Base-by-base conservation (phyloP, 371 early-diverging fungal species). In the Parasitella parasitica region DNA sequence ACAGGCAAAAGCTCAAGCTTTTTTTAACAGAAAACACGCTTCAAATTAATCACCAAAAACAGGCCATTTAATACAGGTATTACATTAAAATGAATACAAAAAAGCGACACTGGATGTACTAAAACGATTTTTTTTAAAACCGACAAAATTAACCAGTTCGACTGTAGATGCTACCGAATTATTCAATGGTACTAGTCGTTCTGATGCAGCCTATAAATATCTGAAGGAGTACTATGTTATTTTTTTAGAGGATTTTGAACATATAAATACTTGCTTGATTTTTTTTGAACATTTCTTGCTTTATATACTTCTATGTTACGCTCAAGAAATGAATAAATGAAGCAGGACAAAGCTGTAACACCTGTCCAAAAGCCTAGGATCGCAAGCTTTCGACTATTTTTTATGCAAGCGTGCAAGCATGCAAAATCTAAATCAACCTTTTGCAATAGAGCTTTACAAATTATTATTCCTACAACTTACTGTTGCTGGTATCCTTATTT, bases 161-260 rank as follows among this genome's bases (percentile, higher is more conserved):
- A n/a, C n/a, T n/a, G n/a, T n/a, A 64, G 93, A 94, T 66, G 91
- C 92, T 38, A 90, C 93, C 38, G 91, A 87, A 54, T 87, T 89
- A n/a, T 94, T 94, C 62, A 93, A 94, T 64, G 94, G 94, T 66
- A 90, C 94, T 55, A 90, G 90, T 35, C 94, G 94, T 80, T 89
- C 90, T 27, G 91, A 92, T 34, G 92, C 92, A 59, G 70, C 73
- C 24, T 73, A 75, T 64, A 70, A 72, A 28, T 70, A 67, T n/a
- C 60, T 77, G 51, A 55, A 66, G 27, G 67, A 74, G 55, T 76
- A 72, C 53, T 63, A 57, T 12, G 56, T 79, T 64, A 77, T 75
- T 64, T 64, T 68, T 49, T 55, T 79, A 35, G 76, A 43, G 22
- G 43, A 22, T 11, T 43, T 22, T 20, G 22, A 18, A 36, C 38